Percentiles rank a stretch among this genome's conserved stretches.
Conservation (phyloP, 2,329 filamentous ascomycete genomes). For the Alternaria arborescens region DNA sequence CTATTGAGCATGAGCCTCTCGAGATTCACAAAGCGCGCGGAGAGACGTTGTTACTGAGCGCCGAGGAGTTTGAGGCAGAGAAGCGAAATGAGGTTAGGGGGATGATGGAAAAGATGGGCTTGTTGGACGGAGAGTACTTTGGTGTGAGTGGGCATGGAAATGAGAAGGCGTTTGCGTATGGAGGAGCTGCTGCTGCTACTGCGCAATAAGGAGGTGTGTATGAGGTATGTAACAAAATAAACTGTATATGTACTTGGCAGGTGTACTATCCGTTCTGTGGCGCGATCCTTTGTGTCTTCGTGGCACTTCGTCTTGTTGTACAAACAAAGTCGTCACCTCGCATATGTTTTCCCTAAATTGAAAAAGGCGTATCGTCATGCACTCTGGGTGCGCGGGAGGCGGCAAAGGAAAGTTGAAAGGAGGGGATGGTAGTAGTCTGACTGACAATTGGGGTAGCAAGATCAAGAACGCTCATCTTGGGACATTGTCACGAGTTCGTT, state of each 20-base stretch:
- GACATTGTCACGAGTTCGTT: too few relatives aligned
- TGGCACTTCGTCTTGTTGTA: too few relatives aligned
- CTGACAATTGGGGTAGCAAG: too few relatives aligned
- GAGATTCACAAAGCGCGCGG: slow-evolving; percentile 22
- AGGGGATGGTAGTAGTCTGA: too few relatives aligned
- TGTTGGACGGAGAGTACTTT: background rate
- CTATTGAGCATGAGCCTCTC: slow-evolving; percentile 34
- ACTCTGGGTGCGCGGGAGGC: too few relatives aligned
- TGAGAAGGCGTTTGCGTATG: background rate
- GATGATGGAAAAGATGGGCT: slow-evolving; percentile 22
- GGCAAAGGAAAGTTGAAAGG: too few relatives aligned
- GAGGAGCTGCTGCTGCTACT: background rate
- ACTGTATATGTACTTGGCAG: background rate
- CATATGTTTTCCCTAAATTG: fast-evolving
- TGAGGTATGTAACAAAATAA: slow-evolving; percentile 2
- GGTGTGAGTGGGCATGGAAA: background rate
- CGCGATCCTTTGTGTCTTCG: too few relatives aligned
- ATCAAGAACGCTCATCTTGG: too few relatives aligned
- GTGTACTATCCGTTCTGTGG: background rate
- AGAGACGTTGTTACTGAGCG: slow-evolving; percentile 20
- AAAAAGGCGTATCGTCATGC: too few relatives aligned
- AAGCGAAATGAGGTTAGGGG: slow-evolving; percentile 26
- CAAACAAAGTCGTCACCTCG: too few relatives aligned
- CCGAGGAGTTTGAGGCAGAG: slow-evolving; percentile 32
- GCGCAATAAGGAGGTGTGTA: slow-evolving; percentile 1